Evolutionary conservation across 495 filamentous ascomycete species (phyloP), one percentile per base, ranked within the genome.

Genomic region (Pyrenopolyporus hunteri): DNA sequence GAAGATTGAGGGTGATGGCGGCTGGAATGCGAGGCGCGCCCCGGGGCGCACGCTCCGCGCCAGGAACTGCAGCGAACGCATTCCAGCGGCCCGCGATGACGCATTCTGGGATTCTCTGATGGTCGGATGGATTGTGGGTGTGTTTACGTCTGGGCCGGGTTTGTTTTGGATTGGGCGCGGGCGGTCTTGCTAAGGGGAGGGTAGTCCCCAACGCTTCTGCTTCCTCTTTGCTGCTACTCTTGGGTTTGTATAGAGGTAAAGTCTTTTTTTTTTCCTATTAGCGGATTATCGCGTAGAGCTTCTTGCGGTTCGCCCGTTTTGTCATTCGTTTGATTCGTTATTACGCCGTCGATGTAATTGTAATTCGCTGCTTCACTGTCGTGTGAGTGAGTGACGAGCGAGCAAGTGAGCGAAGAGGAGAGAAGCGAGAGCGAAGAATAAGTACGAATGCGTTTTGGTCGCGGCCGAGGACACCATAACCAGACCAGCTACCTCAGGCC

Each of bases 11-110:
- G 5, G 11, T 48, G 48, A 55, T 50, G 53, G 11, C 8, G 35
- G 23, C 48, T 66, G 68, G 68, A 70, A 70, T 70, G 68, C 53
- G 23, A 49, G 1, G 13, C 36, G 19, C 25, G 33, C 29, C 17
- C 23, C 23, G 10, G 32, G 53, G 22, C 32, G 28, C 14, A 40
- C 35, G 13, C 31, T 20, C 8, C 40, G 13, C n/a, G 37, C 20
- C 37, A 48, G 11, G 14, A 1, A 1, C 6, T 19, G 46, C 39
- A 31, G 32, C 61, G 62, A 64, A 71, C 66, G 59, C 69, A 71
- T 71, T 71, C 69, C 54, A 64, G 20, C 9, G 16, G 4, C 49
- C 36, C 35, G 42, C 4, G 13, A 64, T 64, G 58, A 58, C 63
- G 57, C 63, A 66, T 66, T 60, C 63, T 43, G 50, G 23, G 49